Evolutionary conservation across 768 basidiomycete genomes (phyloP).

Genomic region (Pisolithus sp.): DNA sequence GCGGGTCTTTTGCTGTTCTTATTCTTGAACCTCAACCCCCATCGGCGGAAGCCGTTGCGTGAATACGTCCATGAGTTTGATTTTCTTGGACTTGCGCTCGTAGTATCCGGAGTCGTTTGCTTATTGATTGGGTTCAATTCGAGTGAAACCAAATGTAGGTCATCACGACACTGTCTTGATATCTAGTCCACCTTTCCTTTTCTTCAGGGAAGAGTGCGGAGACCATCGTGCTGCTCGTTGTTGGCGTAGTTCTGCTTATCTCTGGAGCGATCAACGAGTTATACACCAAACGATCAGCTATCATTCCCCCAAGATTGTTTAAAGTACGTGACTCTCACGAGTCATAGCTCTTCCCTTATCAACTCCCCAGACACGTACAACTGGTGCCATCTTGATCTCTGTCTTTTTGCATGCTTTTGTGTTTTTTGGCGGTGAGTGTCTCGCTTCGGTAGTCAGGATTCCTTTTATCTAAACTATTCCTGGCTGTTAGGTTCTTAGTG

Average conservation of each 20-base stretch:
- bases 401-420: slow-evolving; percentile 29
- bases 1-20: slow-evolving; percentile 27
- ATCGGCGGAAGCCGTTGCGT: slow-evolving; percentile 25
- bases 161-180: background rate
- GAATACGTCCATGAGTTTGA: slow-evolving; percentile 33
- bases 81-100: slow-evolving; percentile 31
- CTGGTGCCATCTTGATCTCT: slow-evolving; percentile 24
- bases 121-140: slow-evolving; percentile 35
- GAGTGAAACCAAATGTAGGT: slow-evolving; percentile 27
- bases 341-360: background rate
- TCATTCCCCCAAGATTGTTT: slow-evolving; percentile 36
- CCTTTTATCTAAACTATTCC: background rate
- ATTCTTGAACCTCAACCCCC: slow-evolving; percentile 31
- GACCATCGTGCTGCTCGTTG: slow-evolving; percentile 33
- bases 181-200: background rate
- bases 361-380: slow-evolving; percentile 31
- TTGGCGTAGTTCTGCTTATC: slow-evolving; percentile 28
- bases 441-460: background rate
- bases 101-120: slow-evolving; percentile 31
- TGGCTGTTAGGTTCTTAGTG: slow-evolving; percentile 20
- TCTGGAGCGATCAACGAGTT: slow-evolving; percentile 29
- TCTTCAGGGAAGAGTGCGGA: slow-evolving; percentile 21
- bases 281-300: slow-evolving; percentile 28
- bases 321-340: slow-evolving; percentile 15
- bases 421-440: slow-evolving; percentile 28